phyloP scores from a whole-genome alignment of 768 basidiomycete species.

The Lactarius psammicola region DNA sequence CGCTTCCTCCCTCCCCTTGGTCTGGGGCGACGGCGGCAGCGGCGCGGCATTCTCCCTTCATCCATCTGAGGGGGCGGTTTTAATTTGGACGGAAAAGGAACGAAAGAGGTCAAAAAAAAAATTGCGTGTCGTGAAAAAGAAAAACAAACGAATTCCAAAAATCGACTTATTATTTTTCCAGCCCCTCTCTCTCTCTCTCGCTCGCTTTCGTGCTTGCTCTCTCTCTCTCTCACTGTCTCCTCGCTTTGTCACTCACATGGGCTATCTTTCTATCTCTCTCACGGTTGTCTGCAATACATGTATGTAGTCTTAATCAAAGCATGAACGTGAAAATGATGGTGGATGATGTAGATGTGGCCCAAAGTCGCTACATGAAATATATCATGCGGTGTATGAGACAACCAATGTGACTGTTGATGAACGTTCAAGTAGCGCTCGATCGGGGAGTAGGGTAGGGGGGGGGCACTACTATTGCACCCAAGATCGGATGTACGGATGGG shows the following conservation, averaged over 20 bases:
- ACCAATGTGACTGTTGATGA: constrained; percentile 15
- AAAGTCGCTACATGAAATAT: not conserved
- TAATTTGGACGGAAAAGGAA: not conserved
- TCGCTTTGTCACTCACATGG: not conserved
- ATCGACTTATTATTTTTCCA: not conserved
- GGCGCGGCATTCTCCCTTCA: not conserved
- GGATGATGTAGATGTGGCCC: not conserved
- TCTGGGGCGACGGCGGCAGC: not conserved
- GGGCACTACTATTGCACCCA: not conserved
- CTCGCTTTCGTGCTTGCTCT: not conserved
- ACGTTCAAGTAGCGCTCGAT: not conserved
- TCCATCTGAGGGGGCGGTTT: not conserved
- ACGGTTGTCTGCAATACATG: constrained; percentile 1
- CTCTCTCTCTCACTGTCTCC: too few relatives aligned
- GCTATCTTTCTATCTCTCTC: not conserved
- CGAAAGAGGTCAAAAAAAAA: not conserved
- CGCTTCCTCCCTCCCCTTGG: not conserved
- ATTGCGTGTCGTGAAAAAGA: not conserved
- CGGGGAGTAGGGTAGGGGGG: not conserved
- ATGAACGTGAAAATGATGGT: not conserved
- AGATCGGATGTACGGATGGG: not conserved
- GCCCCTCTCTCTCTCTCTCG: not conserved
- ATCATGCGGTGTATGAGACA: constrained; percentile 17
- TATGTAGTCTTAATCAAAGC: constrained; percentile 7
- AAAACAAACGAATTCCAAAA: not conserved